Base-by-base conservation (phyloP, 495 filamentous ascomycete genomes). In the Apiosordaria backusii region DNA sequence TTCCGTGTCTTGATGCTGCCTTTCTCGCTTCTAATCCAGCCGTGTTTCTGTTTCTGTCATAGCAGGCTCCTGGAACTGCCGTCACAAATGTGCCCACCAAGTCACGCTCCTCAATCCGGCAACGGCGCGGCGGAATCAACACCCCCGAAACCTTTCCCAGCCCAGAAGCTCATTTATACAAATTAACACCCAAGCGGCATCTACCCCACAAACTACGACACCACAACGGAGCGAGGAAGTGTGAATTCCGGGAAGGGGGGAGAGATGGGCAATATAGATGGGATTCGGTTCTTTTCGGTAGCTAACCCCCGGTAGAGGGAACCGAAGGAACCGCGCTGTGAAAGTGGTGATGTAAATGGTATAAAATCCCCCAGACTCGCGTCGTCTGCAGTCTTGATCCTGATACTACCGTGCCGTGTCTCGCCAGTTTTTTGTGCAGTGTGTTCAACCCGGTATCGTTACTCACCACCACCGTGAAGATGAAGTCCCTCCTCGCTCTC, bases 401-500 rank as follows among this genome's bases (percentile, higher is more conserved):
- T 29, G 13, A 3, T 55, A 68, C 61, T 68, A 61, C 62, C 62
- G 61, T 68, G 57, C 66, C 66, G 61, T 61, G 16, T 57, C 25
- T 22, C 7, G 4, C 13, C 23, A 57, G 6, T 13, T 50, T 50
- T 4, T 52, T 52, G 23, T 9, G n/a, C 18, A 21, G n/a, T 26
- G 52, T 26, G 22, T 22, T 21, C 23, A 24, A 13, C 35, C 35
- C 35, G 35, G 35, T 45, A 45, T 45, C 35, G 27, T 29, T 29
- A 35, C 1, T 4, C 16, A 22, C 18, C 13, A n/a, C 21, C 5
- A 23, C 13, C n/a, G 1, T 24, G 64, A 73, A 5, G 35, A 81
- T 78, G 78, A 81, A 76, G 74, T 57, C 58, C 65, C 65, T 73
- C 65, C 60, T 75, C 61, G 64, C 67, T 29, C 45, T 76, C 66